A percentile compares a stretch with the other conserved stretches of the same genome.
Evolutionary conservation across 2,329 filamentous ascomycete species (phyloP).

Genomic region (Ophiosphaerella herpotricha): DNA sequence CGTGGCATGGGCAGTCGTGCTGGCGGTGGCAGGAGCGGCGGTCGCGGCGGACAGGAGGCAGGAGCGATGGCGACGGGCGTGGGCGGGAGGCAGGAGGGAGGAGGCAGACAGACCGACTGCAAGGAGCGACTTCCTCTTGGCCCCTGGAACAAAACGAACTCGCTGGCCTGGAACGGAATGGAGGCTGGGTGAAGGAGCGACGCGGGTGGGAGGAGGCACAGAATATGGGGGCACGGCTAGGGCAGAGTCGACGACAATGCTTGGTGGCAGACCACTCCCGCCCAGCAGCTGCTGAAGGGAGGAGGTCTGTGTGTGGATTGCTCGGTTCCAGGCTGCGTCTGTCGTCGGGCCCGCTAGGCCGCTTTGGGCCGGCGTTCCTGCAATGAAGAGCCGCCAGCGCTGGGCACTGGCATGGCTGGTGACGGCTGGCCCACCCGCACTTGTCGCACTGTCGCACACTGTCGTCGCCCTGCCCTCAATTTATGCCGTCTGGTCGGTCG

Average conservation of each 20-base stretch:
- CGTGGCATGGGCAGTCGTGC: conserved; percentile 16
- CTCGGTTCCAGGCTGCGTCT: conserved; percentile 15
- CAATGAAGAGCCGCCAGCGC: not conserved
- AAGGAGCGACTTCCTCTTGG: too few species aligned
- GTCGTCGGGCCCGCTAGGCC: conserved; percentile 15
- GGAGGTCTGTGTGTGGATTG: conserved; percentile 23
- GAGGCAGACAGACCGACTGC: too few species aligned
- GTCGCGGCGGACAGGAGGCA: too few species aligned
- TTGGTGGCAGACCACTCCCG: not conserved
- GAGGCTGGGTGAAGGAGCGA: conserved; percentile 16
- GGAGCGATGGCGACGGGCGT: too few species aligned
- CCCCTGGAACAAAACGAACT: too few species aligned
- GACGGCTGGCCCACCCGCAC: not conserved
- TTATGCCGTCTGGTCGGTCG: not conserved
- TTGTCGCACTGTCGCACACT: not conserved
- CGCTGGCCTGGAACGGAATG: too few species aligned
- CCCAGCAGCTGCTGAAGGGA: not conserved
- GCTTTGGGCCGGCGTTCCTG: conserved; percentile 8
- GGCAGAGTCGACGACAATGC: too few species aligned
- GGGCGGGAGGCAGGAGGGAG: too few species aligned
- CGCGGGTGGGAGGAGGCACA: conserved; percentile 9
- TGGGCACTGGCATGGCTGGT: too few species aligned
- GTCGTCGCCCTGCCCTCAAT: not conserved
- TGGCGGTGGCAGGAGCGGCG: not conserved
- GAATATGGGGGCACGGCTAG: not conserved